These are phyloP conservation scores for Fusarium chlamydosporum DNA, from an alignment of 2,329 filamentous ascomycete species.

Conservation along the genomic window DNA sequence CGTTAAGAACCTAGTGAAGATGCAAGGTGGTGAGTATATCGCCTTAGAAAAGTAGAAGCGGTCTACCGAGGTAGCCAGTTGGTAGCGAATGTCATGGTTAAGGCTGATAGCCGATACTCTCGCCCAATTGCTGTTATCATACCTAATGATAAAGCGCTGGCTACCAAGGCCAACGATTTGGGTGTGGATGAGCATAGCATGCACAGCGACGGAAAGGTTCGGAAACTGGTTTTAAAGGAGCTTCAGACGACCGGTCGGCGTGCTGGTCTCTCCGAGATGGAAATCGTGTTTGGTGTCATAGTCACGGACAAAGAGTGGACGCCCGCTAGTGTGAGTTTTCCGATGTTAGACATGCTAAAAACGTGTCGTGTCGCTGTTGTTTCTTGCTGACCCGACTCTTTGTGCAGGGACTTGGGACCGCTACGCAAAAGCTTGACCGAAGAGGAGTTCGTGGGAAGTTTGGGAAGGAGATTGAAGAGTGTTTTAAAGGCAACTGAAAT, in stretches of 20 bases:
- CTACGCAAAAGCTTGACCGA: conserved; percentile 72
- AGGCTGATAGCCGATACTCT: conserved; percentile 80
- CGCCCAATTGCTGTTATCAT: conserved; percentile 87
- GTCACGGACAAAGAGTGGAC: conserved; percentile 91
- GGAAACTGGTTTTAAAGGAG: conserved; percentile 73
- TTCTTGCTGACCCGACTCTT: too few relatives aligned
- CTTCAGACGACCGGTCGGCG: conserved; percentile 75
- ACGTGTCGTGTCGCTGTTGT: conserved; percentile 20
- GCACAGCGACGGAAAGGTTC: conserved; percentile 76
- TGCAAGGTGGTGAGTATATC: conserved; percentile 94
- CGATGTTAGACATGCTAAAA: conserved; percentile 25
- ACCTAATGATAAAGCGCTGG: conserved; percentile 74
- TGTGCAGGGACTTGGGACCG: conserved; percentile 68
- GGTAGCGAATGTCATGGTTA: conserved; percentile 88
- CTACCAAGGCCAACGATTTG: conserved; percentile 69
- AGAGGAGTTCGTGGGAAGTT: conserved; percentile 65
- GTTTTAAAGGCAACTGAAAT: too few relatives aligned
- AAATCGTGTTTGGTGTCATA: conserved; percentile 82
- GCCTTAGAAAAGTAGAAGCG: conserved; percentile 95
- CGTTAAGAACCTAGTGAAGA: conserved; percentile 98
- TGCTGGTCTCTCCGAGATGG: conserved; percentile 77
- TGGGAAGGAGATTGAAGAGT: conserved; percentile 61
- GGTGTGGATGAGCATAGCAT: conserved; percentile 78
- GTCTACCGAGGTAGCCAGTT: conserved; percentile 84
- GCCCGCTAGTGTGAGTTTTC: conserved; percentile 78